Base-by-base conservation (phyloP, 805 yeast genomes). In the Ogataea trehaloabstinens region DNA sequence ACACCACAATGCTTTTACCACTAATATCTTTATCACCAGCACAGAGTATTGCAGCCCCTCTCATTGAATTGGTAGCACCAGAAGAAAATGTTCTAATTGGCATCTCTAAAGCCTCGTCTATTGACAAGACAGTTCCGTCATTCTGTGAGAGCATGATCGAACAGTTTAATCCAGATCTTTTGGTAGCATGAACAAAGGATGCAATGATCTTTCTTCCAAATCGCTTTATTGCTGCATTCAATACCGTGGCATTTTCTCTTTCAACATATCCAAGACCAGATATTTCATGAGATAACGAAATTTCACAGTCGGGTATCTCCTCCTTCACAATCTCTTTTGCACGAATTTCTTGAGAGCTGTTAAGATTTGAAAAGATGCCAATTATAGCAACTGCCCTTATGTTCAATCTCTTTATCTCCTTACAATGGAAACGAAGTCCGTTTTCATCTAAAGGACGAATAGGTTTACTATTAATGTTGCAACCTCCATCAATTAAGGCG, bases 51-150 rank as follows among this genome's bases (percentile, higher is more conserved):
- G 74, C 61, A 1, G 77, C 76, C 31, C 74, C 74, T 44, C 71
- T 51, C 69, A 70, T 68, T 8, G 73, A 68, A 43, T 70, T 69
- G 12, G 75, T 72, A 3, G 76, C 71, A 31, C 77, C 76, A 6
- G 76, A 70, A 4, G 73, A 65, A 47, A 71, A 71, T 2, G 76
- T 71, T 31, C 66, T 53, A 24, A 72, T 71, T 13, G 76, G 76
- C 4, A 61, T 49, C 20, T 52, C 49, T 30, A 61, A 41, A 1
- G 73, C 74, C 21, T 68, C 74, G 5, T 50, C 41, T 4, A 66
- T 62, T 3, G 71, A 54, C 3, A 70, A 46, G 11, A 71, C 64
- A 1, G 77, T 71, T 5, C 76, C 78, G 43, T 72, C 76, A 48
- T 72, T 72, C 49, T 71, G 76, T 6, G 75, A 68, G 25, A 56